Percentiles rank a stretch among this genome's conserved stretches.
phyloP scores from a whole-genome alignment of 345 rosid species.

The Eucalyptus sp. region DNA sequence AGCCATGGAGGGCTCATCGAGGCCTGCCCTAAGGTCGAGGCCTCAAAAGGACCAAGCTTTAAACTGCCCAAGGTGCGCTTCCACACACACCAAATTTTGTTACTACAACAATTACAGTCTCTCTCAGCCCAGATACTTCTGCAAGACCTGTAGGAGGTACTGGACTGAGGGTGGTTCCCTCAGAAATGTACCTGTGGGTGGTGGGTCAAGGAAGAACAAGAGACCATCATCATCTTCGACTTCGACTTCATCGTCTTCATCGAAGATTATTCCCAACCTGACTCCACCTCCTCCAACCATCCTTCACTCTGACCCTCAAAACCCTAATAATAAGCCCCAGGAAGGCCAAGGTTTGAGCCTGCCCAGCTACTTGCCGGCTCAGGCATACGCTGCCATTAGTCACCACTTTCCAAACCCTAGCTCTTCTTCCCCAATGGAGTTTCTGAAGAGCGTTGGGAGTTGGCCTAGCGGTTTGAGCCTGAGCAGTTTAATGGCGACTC shows the following conservation, averaged over 20 bases:
- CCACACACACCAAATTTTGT: slow-evolving; percentile 42
- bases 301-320: slow-evolving; percentile 9
- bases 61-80: slow-evolving; percentile 50
- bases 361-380: slow-evolving; percentile 2
- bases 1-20: slow-evolving; percentile 13
- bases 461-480: slow-evolving; percentile 6
- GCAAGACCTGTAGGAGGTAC: slow-evolving; percentile 51
- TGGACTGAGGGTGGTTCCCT: slow-evolving; percentile 58
- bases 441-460: neutral
- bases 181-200: slow-evolving; percentile 53
- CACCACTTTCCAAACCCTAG: slow-evolving; percentile 3
- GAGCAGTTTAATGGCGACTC: slow-evolving; percentile 8
- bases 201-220: slow-evolving; percentile 50
- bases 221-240: slow-evolving; percentile 12
- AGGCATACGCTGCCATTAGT: neutral
- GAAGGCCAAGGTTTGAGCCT: slow-evolving; percentile 30
- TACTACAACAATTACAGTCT: slow-evolving; percentile 54
- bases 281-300: neutral
- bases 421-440: neutral
- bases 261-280: slow-evolving; percentile 5
- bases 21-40: slow-evolving; percentile 2
- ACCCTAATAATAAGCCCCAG: slow-evolving; percentile 14
- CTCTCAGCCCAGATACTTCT: slow-evolving; percentile 48
- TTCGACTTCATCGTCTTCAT: neutral
- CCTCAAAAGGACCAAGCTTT: slow-evolving; percentile 26